Percentiles rank a stretch among this genome's conserved stretches.
Evolutionary conservation across 2,329 filamentous ascomycete genomes (phyloP).

Genomic region (Capronia americana): DNA sequence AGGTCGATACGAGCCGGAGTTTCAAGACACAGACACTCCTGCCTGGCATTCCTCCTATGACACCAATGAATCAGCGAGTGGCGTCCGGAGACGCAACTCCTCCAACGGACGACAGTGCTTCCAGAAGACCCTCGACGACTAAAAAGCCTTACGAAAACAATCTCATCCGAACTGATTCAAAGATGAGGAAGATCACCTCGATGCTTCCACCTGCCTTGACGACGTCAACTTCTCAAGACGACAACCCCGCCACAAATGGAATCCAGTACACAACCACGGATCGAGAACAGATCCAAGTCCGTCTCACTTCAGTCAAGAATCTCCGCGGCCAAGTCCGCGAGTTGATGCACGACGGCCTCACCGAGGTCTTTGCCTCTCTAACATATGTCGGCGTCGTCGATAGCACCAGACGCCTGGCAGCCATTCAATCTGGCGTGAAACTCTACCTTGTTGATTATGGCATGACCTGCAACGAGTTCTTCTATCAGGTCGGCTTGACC

Average conservation of each 20-base stretch:
- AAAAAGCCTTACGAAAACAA: slow-evolving; percentile 80
- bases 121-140: slow-evolving; percentile 42
- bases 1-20: slow-evolving; percentile 90
- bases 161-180: slow-evolving; percentile 86
- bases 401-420: slow-evolving; percentile 81
- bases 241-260: slow-evolving; percentile 51
- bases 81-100: slow-evolving; percentile 47
- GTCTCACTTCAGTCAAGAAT: slow-evolving; percentile 82
- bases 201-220: slow-evolving; percentile 74
- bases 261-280: slow-evolving; percentile 75
- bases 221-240: slow-evolving; percentile 44
- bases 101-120: slow-evolving; percentile 47
- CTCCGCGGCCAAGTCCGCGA: slow-evolving; percentile 82
- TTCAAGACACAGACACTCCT: slow-evolving; percentile 94
- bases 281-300: slow-evolving; percentile 72
- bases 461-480: slow-evolving; percentile 82
- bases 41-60: slow-evolving; percentile 64
- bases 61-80: slow-evolving; percentile 41
- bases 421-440: slow-evolving; percentile 90
- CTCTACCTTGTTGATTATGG: slow-evolving; percentile 94
- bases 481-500: slow-evolving; percentile 92
- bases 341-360: slow-evolving; percentile 81
- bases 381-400: slow-evolving; percentile 96
- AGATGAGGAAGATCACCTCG: slow-evolving; percentile 90
- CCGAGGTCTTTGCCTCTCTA: slow-evolving; percentile 83